Evolutionary conservation across 345 rosid genomes (phyloP).

Genomic region (Aethionema arabicum): DNA sequence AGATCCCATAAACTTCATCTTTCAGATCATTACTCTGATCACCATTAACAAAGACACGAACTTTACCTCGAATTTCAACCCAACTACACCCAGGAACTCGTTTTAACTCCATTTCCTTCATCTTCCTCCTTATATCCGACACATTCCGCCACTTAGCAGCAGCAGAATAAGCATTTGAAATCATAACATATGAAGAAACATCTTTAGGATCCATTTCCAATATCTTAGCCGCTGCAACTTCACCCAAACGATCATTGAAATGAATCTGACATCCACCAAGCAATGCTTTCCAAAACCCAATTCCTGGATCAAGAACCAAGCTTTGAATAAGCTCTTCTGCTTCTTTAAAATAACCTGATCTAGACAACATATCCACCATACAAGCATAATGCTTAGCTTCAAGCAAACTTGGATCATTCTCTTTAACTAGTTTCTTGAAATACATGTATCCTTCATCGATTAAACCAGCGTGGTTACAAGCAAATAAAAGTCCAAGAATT

Average conservation of each 20-base stretch:
- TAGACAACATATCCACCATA: conserved; percentile 77
- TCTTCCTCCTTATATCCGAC: conserved; percentile 51
- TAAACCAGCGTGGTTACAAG: conserved; percentile 79
- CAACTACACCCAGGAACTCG: conserved; percentile 79
- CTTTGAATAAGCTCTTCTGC: conserved; percentile 51
- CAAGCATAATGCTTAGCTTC: conserved; percentile 72
- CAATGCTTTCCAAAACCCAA: conserved; percentile 88
- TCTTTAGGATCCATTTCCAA: conserved; percentile 66
- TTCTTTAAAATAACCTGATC: conserved; percentile 60
- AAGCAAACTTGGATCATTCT: conserved; percentile 41
- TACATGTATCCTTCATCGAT: conserved; percentile 59
- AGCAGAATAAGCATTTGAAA: conserved; percentile 73
- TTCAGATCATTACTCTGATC: conserved; percentile 48
- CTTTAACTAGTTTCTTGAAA: conserved; percentile 47
- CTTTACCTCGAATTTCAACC: conserved; percentile 57
- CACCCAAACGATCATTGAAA: conserved; percentile 52
- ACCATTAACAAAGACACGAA: conserved; percentile 55
- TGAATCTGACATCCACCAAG: conserved; percentile 86
- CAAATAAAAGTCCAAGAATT: conserved; percentile 67
- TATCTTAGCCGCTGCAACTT: conserved; percentile 54
- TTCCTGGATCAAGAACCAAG: conserved; percentile 68
- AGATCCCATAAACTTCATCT: conserved; percentile 48
- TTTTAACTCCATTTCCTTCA: conserved; percentile 55
- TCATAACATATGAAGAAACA: conserved; percentile 76
- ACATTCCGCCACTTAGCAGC: conserved; percentile 64